These are phyloP conservation scores for Psilocybe azurescens DNA, from an alignment of 768 basidiomycete genomes.

Conservation along the genomic window DNA sequence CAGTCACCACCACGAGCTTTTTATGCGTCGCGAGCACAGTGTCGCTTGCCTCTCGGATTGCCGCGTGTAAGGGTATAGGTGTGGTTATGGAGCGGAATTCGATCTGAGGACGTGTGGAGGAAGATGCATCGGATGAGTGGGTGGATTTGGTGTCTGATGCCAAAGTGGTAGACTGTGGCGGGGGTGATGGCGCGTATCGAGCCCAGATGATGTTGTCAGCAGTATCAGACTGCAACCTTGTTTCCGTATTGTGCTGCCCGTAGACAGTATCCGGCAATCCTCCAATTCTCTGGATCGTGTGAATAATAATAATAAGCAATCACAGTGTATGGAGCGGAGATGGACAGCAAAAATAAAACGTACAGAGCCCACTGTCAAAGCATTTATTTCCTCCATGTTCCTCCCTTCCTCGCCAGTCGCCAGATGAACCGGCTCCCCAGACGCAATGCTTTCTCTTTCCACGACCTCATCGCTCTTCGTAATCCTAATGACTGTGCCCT, in stretches of 20 bases:
- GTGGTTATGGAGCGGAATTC: constrained; percentile 63
- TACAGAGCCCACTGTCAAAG: constrained; percentile 55
- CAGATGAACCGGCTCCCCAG: constrained; percentile 32
- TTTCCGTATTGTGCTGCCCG: constrained; percentile 64
- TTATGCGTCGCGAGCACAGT: constrained; percentile 12
- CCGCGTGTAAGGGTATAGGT: constrained; percentile 63
- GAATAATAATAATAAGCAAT: no score
- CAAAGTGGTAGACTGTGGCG: background rate
- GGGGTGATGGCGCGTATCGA: constrained; percentile 49
- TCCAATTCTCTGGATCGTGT: constrained; percentile 32
- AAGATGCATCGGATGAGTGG: constrained; percentile 23
- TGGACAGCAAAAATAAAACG: constrained; percentile 20
- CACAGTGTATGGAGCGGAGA: no score
- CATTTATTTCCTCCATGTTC: constrained; percentile 39
- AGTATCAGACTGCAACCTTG: constrained; percentile 76
- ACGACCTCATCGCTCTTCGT: constrained; percentile 45
- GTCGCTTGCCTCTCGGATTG: constrained; percentile 50
- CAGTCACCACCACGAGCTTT: constrained; percentile 65
- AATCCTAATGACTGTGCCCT: constrained; percentile 78
- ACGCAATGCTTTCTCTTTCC: constrained; percentile 8
- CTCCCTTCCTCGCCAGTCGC: constrained; percentile 25
- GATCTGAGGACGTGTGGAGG: constrained; percentile 57
- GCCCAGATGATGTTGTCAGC: constrained; percentile 84
- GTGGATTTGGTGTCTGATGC: constrained; percentile 17
- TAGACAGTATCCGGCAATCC: constrained; percentile 75